Conservation (phyloP, 805 yeast species). For the Saccharomycopsis schoenii region DNA sequence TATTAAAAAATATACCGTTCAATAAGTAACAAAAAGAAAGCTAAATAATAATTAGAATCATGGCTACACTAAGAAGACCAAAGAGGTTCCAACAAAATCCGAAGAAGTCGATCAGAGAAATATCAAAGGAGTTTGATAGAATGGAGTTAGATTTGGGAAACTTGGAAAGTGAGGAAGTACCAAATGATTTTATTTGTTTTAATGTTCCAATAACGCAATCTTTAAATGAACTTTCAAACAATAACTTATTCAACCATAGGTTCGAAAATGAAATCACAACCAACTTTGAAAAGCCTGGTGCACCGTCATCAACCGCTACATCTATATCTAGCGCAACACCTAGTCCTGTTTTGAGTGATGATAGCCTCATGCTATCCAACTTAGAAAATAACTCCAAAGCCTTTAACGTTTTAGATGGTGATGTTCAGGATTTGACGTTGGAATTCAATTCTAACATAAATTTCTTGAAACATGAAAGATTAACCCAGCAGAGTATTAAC, state of each 20-base stretch:
- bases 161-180: conserved; percentile 16
- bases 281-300: not conserved
- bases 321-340: not conserved
- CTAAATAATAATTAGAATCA: not conserved
- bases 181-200: conserved; percentile 18
- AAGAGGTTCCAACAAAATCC: not conserved
- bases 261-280: not conserved
- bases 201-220: conserved; percentile 19
- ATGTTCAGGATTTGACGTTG: conserved; percentile 15
- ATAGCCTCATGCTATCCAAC: conserved; percentile 14
- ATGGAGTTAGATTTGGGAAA: conserved; percentile 14
- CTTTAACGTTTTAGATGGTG: conserved; percentile 15
- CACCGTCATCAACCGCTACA: not conserved
- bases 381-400: conserved; percentile 13
- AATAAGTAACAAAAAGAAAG: too few species aligned
- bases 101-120: conserved; percentile 1
- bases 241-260: not conserved
- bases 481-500: conserved; percentile 15
- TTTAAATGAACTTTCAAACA: conserved; percentile 7
- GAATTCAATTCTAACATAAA: conserved; percentile 16
- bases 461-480: conserved; percentile 12
- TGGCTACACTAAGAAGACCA: not conserved
- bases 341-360: conserved; percentile 17
- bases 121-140: conserved; percentile 1
- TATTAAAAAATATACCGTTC: not conserved